Evolutionary conservation across 2,329 filamentous ascomycete genomes (phyloP), one percentile per base, ranked within the genome.

Genomic region (Calycina marina): DNA sequence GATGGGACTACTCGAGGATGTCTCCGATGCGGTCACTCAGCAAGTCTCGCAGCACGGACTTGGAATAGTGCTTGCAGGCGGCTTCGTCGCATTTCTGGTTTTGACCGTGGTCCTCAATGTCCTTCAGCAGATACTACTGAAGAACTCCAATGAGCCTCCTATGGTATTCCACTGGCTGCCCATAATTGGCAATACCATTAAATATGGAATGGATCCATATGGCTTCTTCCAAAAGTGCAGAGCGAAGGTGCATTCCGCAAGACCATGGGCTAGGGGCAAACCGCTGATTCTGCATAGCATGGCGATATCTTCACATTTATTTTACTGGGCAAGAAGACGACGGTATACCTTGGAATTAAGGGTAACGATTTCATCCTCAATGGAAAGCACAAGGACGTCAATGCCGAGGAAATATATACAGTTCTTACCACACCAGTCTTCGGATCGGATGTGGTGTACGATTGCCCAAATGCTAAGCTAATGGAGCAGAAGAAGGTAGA

Each of bases 401-500:
- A 79, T 53, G 85, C 85, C 20, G 85, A 93, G 58, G 84, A 93
- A 49, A 81, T 93, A 42, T 93, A 93, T 59, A 77, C 72, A 34
- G 77, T 81, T 35, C 65, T 93, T 39, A 75, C 70, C 5, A 74
- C 69, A 14, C 71, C 71, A 14, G 71, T 75, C 29, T 93, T 93
- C 52, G 84, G 84, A 44, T 75, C 72, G 47, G 77, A 86, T 59
- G 84, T 93, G 15, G 81, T 92, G 33, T 93, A 92, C 53, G 84
- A 92, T 55, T 90, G 83, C 59, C 82, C 83, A 25, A 92, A 92
- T 54, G 67, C 82, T 37, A 92, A 92, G 60, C 69, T 93, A 51
- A 92, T 93, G 84, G 84, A 93, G 61, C 84, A 93, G 65, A 93
- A 93, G 65, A 90, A 88, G 72, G 81, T 85, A 55, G 40, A 58